Percentiles rank a stretch among this genome's conserved stretches.
Conservation (phyloP, 2,329 filamentous ascomycete species). For the Apiospora pterosperma region DNA sequence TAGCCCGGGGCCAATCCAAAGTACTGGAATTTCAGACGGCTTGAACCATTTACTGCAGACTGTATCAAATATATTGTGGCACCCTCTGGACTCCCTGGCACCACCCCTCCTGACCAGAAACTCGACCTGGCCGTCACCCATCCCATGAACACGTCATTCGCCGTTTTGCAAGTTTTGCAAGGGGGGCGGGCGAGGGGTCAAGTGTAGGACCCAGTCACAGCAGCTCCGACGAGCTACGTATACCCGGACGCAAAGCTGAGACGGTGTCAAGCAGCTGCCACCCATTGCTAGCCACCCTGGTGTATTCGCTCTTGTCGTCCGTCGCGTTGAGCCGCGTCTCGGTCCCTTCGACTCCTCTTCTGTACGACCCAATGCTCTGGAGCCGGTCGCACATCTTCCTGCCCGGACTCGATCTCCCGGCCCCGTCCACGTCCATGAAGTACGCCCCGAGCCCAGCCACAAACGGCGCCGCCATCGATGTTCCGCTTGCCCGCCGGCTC, state of each 20-base stretch:
- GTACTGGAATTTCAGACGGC: background rate
- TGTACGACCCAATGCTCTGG: background rate
- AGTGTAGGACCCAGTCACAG: too few relatives aligned
- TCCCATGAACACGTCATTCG: too few relatives aligned
- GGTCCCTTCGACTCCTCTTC: background rate
- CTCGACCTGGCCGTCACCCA: too few relatives aligned
- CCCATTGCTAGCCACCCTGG: background rate
- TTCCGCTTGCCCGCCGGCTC: constrained; percentile 39
- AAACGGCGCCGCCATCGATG: constrained; percentile 51
- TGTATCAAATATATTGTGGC: background rate
- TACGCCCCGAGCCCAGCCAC: constrained; percentile 51
- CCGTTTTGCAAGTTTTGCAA: too few relatives aligned
- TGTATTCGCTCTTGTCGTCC: background rate
- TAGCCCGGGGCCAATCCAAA: background rate
- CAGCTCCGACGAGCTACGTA: too few relatives aligned
- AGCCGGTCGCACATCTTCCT: constrained; percentile 14
- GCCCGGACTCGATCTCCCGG: background rate
- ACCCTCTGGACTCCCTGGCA: background rate
- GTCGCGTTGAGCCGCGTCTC: background rate
- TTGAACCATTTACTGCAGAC: too few relatives aligned
- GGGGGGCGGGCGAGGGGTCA: too few relatives aligned
- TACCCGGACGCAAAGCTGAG: too few relatives aligned
- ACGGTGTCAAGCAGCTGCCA: too few relatives aligned
- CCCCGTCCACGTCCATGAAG: constrained; percentile 21
- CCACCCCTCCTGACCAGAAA: too few relatives aligned